Base-by-base conservation (phyloP, 257 asterid genomes). In the Jasminum sambac region DNA sequence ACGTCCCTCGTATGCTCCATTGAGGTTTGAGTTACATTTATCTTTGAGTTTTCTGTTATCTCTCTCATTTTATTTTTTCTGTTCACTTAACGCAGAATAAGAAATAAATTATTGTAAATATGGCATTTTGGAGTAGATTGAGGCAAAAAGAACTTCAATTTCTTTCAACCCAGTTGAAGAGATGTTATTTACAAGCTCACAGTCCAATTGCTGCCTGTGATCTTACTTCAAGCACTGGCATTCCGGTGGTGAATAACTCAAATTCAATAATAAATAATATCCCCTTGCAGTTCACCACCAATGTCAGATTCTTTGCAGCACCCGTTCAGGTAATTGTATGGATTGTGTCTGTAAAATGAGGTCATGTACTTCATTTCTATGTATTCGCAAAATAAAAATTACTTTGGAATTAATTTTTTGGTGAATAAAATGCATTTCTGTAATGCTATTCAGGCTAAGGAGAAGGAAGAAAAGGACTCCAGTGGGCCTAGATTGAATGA, bases 401-500 rank as follows among this genome's bases (percentile, higher is more conserved):
- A 48, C 2, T 50, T 50, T 50, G 4, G 17, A 50, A 17, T 50
- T n/a, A 50, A 6, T 50, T 24, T 50, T 11, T 9, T 26, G 21
- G 21, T 5, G 30, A 19, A 2, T 34, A 12, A 40, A 55, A n/a
- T 39, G 12, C 55, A n/a, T 44, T 43, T 42, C 7, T 72, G 21
- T 50, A 64, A 48, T 16, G 62, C 3, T 43, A 41, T 66, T 74
- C 76, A 86, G 97, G 57, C 70, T 38, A 69, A 64, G 58, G 79
- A 60, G 84, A 81, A 81, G 75, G 85, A 71, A 73, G 86, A 81
- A 67, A 81, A 72, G 84, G 87, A 86, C 8, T 6, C 77, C 5
- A 55, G 67, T 44, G 90, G 86, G 60, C 87, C 85, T 19, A 88
- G 82, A 80, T 38, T 93, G 89, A 93, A 93, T 64, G 91, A 84